phyloP scores from a whole-genome alignment of 305 asterid genomes.

The Rubia peregrina region DNA sequence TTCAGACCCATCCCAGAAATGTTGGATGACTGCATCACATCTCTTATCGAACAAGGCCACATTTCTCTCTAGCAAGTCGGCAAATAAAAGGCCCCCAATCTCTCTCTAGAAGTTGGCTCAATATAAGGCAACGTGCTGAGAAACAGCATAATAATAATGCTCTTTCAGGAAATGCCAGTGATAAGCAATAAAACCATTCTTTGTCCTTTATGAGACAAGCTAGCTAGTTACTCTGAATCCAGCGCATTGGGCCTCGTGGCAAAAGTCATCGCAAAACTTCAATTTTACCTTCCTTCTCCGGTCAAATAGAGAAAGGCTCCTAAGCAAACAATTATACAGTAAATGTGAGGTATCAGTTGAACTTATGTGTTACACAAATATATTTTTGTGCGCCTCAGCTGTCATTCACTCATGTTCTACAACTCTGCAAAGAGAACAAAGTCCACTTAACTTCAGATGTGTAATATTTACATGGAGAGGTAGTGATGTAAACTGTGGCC shows the following conservation, averaged over 20 bases:
- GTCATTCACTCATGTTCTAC: not conserved
- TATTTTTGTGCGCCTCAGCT: too few species aligned
- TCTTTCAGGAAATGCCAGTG: not conserved
- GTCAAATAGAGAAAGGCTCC: not conserved
- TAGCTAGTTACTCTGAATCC: not conserved
- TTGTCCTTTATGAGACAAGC: not conserved
- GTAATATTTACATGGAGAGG: not conserved
- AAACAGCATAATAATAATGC: not conserved
- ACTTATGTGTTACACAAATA: too few species aligned
- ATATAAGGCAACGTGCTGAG: not conserved
- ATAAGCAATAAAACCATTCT: not conserved
- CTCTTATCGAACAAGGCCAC: conserved; percentile 50
- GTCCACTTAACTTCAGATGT: not conserved
- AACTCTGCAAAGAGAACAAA: not conserved
- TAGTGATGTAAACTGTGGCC: not conserved
- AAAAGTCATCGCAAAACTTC: not conserved
- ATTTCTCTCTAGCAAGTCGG: conserved; percentile 25
- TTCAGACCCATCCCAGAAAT: conserved; percentile 72
- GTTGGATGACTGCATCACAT: conserved; percentile 72
- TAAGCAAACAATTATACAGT: not conserved
- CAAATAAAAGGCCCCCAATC: conserved; percentile 2
- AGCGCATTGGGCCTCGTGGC: not conserved
- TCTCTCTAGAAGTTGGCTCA: not conserved
- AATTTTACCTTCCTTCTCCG: not conserved
- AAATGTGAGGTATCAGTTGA: not conserved